Evolutionary conservation across 2,329 filamentous ascomycete genomes (phyloP).

Genomic region (Erysiphe pulchra): DNA sequence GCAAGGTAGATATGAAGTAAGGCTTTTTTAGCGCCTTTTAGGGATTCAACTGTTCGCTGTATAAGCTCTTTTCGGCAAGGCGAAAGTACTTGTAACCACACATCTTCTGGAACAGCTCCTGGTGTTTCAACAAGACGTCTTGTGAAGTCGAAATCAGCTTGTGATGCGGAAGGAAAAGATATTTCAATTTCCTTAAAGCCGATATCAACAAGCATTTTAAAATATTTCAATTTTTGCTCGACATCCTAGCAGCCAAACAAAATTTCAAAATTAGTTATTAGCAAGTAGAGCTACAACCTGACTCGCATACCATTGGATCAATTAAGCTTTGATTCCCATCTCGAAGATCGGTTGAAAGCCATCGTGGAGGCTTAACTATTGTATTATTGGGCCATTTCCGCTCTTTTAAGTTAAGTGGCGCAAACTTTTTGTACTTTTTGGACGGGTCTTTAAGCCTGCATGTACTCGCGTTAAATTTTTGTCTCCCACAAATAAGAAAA

Average conservation of each 20-base stretch:
- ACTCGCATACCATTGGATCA: slow-evolving; percentile 59
- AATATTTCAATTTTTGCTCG: slow-evolving; percentile 86
- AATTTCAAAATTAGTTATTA: not conserved
- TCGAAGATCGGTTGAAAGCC: slow-evolving; percentile 69
- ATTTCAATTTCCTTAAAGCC: slow-evolving; percentile 98
- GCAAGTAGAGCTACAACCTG: not conserved
- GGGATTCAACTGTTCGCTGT: slow-evolving; percentile 62
- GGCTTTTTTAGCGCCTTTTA: slow-evolving; percentile 76
- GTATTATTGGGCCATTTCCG: slow-evolving; percentile 18
- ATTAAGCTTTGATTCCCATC: slow-evolving; percentile 88
- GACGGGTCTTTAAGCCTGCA: slow-evolving; percentile 50
- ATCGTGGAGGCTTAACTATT: slow-evolving; percentile 66
- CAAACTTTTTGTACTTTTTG: slow-evolving; percentile 50
- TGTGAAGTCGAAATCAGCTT: slow-evolving; percentile 92
- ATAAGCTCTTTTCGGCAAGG: slow-evolving; percentile 86
- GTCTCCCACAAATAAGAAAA: not conserved
- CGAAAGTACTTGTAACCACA: slow-evolving; percentile 75
- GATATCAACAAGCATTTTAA: slow-evolving; percentile 75
- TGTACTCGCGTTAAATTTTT: not conserved
- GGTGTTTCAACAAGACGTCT: slow-evolving; percentile 65
- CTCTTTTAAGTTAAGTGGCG: slow-evolving; percentile 28
- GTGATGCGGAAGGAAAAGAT: slow-evolving; percentile 79
- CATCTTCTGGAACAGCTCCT: slow-evolving; percentile 62
- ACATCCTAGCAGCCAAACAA: slow-evolving; percentile 33
- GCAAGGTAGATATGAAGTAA: slow-evolving; percentile 91